These are phyloP conservation scores for Claviceps cyperi DNA, from an alignment of 2,329 filamentous ascomycete genomes.

Conservation along the genomic window DNA sequence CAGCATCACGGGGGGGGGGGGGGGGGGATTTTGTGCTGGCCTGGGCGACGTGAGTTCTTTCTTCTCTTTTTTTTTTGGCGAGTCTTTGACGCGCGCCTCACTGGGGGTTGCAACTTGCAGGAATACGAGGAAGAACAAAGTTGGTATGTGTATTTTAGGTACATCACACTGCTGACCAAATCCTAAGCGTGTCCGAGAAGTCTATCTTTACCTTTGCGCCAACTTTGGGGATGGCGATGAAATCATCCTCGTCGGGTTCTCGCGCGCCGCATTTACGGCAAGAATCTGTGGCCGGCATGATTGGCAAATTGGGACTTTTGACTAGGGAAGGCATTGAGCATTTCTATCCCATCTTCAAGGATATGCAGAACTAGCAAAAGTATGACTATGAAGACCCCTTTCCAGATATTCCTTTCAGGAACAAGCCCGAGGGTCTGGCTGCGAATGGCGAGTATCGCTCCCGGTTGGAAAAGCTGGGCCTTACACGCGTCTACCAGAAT, in stretches of 20 bases:
- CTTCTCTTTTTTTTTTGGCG: too few relatives aligned
- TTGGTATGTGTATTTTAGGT: background rate
- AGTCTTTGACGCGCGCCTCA: background rate
- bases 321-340: conserved; percentile 37
- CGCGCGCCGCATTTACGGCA: conserved; percentile 42
- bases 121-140: too few relatives aligned
- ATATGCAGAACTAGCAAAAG: conserved; percentile 39
- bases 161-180: background rate
- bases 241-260: conserved; percentile 42
- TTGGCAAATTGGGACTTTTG: conserved; percentile 34
- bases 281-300: conserved; percentile 41
- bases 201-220: conserved; percentile 46
- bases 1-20: conserved; percentile 36
- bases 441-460: conserved; percentile 29
- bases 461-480: conserved; percentile 27
- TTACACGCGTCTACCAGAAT: conserved; percentile 28
- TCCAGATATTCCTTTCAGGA: conserved; percentile 28
- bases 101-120: too few relatives aligned
- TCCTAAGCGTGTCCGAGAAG: conserved; percentile 38
- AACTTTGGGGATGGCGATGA: conserved; percentile 46
- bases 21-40: conserved; percentile 40
- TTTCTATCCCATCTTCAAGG: conserved; percentile 42
- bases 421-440: conserved; percentile 32
- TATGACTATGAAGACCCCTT: conserved; percentile 31
- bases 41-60: conserved; percentile 31